Conservation (phyloP, 768 basidiomycete species). For the Pisolithus microcarpus region DNA sequence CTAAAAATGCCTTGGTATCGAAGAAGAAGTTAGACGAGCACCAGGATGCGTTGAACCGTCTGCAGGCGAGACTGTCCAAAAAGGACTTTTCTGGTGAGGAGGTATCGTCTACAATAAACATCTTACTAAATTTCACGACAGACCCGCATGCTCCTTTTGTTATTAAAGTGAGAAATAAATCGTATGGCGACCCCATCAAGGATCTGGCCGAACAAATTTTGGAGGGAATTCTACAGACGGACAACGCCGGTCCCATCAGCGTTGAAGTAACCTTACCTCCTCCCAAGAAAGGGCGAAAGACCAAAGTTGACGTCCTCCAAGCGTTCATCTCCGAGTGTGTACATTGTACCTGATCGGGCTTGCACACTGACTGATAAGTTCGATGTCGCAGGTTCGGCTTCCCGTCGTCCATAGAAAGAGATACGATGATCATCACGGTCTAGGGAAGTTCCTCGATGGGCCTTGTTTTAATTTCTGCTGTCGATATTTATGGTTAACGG, state of each 20-base stretch:
- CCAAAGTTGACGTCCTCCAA: slow-evolving; percentile 4
- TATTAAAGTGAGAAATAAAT: slow-evolving; percentile 1
- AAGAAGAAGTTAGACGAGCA: slow-evolving; percentile 14
- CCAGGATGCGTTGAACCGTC: slow-evolving; percentile 3
- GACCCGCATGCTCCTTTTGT: slow-evolving; percentile 1
- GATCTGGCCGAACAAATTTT: slow-evolving; percentile 6
- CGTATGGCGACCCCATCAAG: not conserved
- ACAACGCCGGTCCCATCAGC: slow-evolving; percentile 14
- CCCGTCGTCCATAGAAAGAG: not conserved
- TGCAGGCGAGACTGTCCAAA: slow-evolving; percentile 13
- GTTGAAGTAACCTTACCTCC: slow-evolving; percentile 3
- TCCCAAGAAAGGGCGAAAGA: slow-evolving; percentile 2
- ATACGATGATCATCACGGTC: slow-evolving; percentile 11
- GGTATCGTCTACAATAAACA: not conserved
- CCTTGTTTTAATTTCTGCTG: too few species aligned
- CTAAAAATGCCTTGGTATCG: not conserved
- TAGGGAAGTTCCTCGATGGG: not conserved
- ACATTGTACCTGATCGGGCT: not conserved
- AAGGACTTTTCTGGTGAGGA: slow-evolving; percentile 16
- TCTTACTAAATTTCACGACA: slow-evolving; percentile 3
- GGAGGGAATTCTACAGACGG: slow-evolving; percentile 6
- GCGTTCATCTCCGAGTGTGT: slow-evolving; percentile 14
- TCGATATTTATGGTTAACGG: slow-evolving; percentile 9
- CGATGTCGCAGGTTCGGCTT: slow-evolving; percentile 4
- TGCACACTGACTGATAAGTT: not conserved